Evolutionary conservation across 352 stramenopile genomes (phyloP).

Genomic region (Achlya hypogyna): DNA sequence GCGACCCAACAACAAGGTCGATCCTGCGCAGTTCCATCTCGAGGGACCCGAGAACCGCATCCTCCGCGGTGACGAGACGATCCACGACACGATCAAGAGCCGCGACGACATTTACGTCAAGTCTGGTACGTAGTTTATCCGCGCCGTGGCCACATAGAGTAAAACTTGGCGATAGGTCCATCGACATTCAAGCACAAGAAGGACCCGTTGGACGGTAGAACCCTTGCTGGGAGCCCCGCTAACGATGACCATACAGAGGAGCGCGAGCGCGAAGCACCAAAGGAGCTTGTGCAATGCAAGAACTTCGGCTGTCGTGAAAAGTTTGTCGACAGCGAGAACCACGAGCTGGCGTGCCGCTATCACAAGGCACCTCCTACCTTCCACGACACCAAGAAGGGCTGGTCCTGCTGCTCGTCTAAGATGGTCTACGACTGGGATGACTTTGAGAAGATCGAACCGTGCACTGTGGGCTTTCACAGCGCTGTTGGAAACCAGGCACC

Average conservation of each 20-base stretch:
- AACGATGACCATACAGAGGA: slow-evolving; percentile 7
- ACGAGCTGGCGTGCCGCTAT: slow-evolving; percentile 60
- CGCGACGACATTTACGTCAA: slow-evolving; percentile 84
- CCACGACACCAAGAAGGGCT: slow-evolving; percentile 88
- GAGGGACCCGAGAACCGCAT: slow-evolving; percentile 47
- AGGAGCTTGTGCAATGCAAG: slow-evolving; percentile 68
- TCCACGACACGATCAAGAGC: slow-evolving; percentile 73
- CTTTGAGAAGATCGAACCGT: slow-evolving; percentile 85
- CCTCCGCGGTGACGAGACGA: slow-evolving; percentile 62
- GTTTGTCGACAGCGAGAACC: slow-evolving; percentile 70
- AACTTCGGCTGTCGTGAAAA: slow-evolving; percentile 81
- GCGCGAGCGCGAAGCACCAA: slow-evolving; percentile 18
- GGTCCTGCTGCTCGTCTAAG: slow-evolving; percentile 81
- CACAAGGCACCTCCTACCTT: slow-evolving; percentile 76
- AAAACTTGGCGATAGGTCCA: slow-evolving; percentile 21
- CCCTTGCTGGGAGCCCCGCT: not conserved
- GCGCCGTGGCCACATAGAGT: not conserved
- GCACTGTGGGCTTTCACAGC: slow-evolving; percentile 60
- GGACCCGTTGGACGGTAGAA: slow-evolving; percentile 7
- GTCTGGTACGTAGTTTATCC: slow-evolving; percentile 21
- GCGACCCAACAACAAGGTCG: slow-evolving; percentile 58
- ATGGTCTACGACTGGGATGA: slow-evolving; percentile 95
- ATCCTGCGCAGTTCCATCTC: slow-evolving; percentile 45
- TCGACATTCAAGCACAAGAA: slow-evolving; percentile 49
- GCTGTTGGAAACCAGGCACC: slow-evolving; percentile 28